Evolutionary conservation across 805 yeast species (phyloP).

Genomic region (Pichia kluyveri): DNA sequence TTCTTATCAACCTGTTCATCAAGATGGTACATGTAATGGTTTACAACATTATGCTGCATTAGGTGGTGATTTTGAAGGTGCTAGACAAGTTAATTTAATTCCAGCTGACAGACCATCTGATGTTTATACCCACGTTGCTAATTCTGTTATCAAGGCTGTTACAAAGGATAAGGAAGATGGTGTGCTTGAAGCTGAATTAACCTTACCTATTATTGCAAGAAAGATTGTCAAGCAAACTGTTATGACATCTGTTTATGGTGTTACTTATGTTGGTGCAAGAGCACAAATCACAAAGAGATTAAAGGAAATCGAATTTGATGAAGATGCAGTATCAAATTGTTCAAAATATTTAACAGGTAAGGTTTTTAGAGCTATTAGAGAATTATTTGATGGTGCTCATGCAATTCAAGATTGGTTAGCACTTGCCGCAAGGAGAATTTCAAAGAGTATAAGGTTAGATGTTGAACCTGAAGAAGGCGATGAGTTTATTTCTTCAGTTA

Average conservation of each 20-base stretch:
- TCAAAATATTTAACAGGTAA: slow-evolving; percentile 63
- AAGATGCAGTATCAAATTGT: slow-evolving; percentile 25
- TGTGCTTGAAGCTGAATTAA: slow-evolving; percentile 41
- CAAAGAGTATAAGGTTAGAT: slow-evolving; percentile 68
- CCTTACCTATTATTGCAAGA: slow-evolving; percentile 61
- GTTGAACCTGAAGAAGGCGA: slow-evolving; percentile 46
- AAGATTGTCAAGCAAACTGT: slow-evolving; percentile 95
- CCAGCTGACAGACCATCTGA: slow-evolving; percentile 71
- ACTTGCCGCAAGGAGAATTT: slow-evolving; percentile 70
- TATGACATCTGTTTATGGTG: slow-evolving; percentile 98
- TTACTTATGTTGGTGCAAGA: slow-evolving; percentile 87
- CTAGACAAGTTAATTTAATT: slow-evolving; percentile 63
- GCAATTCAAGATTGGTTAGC: slow-evolving; percentile 95
- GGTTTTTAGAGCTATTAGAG: slow-evolving; percentile 78
- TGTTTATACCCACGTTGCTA: slow-evolving; percentile 65
- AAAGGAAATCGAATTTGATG: slow-evolving; percentile 42
- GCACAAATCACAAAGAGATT: slow-evolving; percentile 79
- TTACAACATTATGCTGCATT: slow-evolving; percentile 81
- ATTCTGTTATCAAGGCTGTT: slow-evolving; percentile 47
- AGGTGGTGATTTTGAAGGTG: slow-evolving; percentile 82
- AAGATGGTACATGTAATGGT: slow-evolving; percentile 84
- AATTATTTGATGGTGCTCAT: slow-evolving; percentile 87
- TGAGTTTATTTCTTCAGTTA: slow-evolving; percentile 73
- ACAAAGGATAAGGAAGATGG: slow-evolving; percentile 46
- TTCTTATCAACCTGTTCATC: slow-evolving; percentile 73